These are phyloP conservation scores for Lentinus polychrous DNA, from an alignment of 1,284 basidiomycete genomes.

Conservation along the genomic window DNA sequence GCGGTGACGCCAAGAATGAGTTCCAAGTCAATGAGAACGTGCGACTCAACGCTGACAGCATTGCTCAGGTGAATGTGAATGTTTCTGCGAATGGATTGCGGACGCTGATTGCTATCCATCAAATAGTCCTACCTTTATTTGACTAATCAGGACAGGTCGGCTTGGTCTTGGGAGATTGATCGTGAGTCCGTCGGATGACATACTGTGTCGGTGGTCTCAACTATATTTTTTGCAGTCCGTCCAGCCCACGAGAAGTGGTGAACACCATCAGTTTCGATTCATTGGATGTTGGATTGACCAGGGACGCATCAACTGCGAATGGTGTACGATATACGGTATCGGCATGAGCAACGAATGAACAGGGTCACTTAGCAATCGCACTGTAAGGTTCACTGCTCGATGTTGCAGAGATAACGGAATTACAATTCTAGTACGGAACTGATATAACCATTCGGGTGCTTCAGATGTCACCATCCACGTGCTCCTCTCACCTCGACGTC, in stretches of 20 bases:
- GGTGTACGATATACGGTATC: too few species aligned
- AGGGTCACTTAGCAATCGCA: too few species aligned
- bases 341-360: too few species aligned
- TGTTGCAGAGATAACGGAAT: too few species aligned
- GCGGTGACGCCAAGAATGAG: constrained; percentile 24
- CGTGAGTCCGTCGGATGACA: too few species aligned
- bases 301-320: too few species aligned
- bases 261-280: constrained; percentile 5
- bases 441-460: too few species aligned
- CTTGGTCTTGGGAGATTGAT: constrained; percentile 48
- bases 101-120: not conserved
- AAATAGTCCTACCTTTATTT: constrained; percentile 35
- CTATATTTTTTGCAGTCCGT: constrained; percentile 26
- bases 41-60: constrained; percentile 53
- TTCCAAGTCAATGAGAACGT: constrained; percentile 41
- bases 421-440: too few species aligned
- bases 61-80: constrained; percentile 48
- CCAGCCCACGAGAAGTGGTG: constrained; percentile 42
- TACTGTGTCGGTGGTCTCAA: constrained; percentile 9
- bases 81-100: not conserved
- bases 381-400: too few species aligned
- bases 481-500: constrained; percentile 25
- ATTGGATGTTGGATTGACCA: too few species aligned
- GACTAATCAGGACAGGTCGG: constrained; percentile 35
- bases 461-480: constrained; percentile 20